Evolutionary conservation across 352 stramenopile genomes (phyloP).

Genomic region (Phytophthora gonapodyides): DNA sequence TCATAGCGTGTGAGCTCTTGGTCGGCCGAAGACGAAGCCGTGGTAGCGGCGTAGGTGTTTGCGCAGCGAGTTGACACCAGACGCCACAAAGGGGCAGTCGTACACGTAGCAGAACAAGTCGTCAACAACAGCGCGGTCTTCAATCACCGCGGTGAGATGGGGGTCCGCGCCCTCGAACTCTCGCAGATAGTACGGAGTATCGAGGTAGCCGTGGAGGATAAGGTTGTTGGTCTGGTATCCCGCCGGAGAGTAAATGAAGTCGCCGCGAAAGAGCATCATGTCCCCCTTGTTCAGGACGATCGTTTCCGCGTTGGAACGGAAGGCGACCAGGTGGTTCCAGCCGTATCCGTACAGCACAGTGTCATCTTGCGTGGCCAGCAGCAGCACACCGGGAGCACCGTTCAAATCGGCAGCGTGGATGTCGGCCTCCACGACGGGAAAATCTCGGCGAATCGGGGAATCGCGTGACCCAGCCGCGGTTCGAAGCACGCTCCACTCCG

Average conservation of each 20-base stretch:
- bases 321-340: constrained; percentile 1
- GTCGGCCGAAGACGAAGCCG: background rate
- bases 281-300: constrained; percentile 2
- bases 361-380: constrained; percentile 2
- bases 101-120: constrained; percentile 4
- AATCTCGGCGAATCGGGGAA: constrained; percentile 1
- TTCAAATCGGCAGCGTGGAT: background rate
- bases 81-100: constrained; percentile 4
- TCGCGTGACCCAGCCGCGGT: constrained; percentile 2
- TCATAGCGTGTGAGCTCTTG: background rate
- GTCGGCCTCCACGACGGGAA: background rate
- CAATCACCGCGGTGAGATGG: background rate
- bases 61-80: background rate
- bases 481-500: constrained; percentile 3
- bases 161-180: background rate
- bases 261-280: background rate
- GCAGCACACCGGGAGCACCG: background rate
- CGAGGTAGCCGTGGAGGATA: background rate
- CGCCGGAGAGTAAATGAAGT: background rate
- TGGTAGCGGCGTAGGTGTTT: constrained; percentile 1
- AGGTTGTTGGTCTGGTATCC: constrained; percentile 4
- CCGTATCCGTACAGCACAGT: background rate
- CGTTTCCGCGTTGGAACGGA: background rate
- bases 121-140: background rate
- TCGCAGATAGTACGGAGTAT: constrained; percentile 4